Evolutionary conservation across 306 rosid species (phyloP), one percentile per base, ranked within the genome.

Genomic region (Trichosanthes cucumerina): DNA sequence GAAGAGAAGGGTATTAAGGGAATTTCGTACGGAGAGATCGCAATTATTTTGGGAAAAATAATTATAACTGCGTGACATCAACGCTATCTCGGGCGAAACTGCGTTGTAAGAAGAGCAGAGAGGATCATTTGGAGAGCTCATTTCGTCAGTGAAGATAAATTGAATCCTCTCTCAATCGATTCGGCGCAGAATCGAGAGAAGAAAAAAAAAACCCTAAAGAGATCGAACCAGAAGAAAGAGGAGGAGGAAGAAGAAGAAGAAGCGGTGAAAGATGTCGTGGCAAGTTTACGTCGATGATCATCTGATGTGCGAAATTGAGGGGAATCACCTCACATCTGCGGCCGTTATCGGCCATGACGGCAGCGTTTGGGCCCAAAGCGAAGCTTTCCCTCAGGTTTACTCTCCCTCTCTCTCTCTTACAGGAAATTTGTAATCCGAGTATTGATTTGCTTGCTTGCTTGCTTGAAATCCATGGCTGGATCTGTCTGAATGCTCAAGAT

Each of bases 301-400:
- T 83, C 90, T 90, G 76, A 68, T 90, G 75, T 90, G 92, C 78
- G 95, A 90, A 0, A 87, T 90, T 24, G 95, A 90, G 11, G 91
- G 92, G 3, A 87, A 88, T 58, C 84, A 50, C 59, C 90, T 90
- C 82, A 54, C 63, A 16, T 71, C 89, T 33, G 89, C 95, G 0
- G 95, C 95, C 44, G 88, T 90, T 74, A 9, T 90, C 80, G 95
- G 95, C 70, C 91, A 78, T 0, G 95, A 90, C 75, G 95, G 92
- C 38, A 85, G 85, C 81, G 89, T 90, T 82, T 90, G 95, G 95
- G 90, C 95, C 9, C 88, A 90, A 88, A 90, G 95, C 81, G 0
- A 76, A 50, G 72, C 38, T 65, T 90, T 90, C 86, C 95, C 95
- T 77, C 91, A 82, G 92, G 91, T 90, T 72, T 43, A 44, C 33